These are phyloP conservation scores for Silene noctiflora DNA, from an alignment of 179 eudicot species.

Conservation along the genomic window DNA sequence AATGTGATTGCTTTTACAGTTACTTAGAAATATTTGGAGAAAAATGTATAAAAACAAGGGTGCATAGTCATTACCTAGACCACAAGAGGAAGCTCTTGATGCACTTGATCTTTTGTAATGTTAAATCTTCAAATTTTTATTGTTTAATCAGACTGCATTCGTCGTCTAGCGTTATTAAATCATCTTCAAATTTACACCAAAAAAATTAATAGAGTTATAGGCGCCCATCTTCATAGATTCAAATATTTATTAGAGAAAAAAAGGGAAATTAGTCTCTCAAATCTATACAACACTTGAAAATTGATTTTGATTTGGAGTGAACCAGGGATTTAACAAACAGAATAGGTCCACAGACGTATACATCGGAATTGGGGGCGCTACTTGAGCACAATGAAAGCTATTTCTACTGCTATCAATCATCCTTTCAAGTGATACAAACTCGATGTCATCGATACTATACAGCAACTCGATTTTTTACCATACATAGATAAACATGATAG, in stretches of 20 bases:
- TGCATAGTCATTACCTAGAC: no score
- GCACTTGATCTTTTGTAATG: no score
- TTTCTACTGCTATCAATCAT: conserved; percentile 24
- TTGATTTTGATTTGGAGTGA: not conserved
- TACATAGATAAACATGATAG: conserved; percentile 3
- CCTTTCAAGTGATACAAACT: conserved; percentile 21
- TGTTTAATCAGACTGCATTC: no score
- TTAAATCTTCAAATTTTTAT: no score
- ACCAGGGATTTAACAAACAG: not conserved
- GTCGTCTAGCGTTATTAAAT: no score
- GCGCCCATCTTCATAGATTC: no score
- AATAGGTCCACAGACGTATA: not conserved
- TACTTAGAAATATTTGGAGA: no score
- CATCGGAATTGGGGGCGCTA: not conserved
- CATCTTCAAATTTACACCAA: no score
- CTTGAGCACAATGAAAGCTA: conserved; percentile 3
- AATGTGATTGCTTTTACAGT: no score
- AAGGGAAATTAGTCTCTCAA: not conserved
- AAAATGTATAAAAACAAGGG: no score
- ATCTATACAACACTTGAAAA: not conserved
- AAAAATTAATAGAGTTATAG: no score
- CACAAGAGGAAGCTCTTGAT: no score
- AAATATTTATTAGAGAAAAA: not conserved
- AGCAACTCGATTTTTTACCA: conserved; percentile 18
- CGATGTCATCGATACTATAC: conserved; percentile 31